These are phyloP conservation scores for Amylostereum areolatum DNA, from an alignment of 1,284 basidiomycete species.

Conservation along the genomic window DNA sequence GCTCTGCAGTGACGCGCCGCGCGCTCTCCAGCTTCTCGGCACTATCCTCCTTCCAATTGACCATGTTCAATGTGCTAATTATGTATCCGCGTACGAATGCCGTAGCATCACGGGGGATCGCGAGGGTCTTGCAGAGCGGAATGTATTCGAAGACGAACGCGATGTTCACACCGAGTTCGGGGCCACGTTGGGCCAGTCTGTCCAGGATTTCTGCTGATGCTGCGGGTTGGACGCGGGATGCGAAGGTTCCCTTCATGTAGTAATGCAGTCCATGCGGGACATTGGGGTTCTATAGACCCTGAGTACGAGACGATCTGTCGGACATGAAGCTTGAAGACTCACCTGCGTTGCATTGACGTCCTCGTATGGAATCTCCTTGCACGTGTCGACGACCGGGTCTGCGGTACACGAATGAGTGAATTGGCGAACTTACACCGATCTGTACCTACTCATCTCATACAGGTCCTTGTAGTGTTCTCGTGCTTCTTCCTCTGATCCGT, in stretches of 20 bases:
- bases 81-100: constrained; percentile 17
- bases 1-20: constrained; percentile 3
- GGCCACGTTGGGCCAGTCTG: constrained; percentile 2
- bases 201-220: constrained; percentile 1
- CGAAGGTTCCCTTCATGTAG: constrained; percentile 16
- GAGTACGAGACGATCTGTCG: not conserved
- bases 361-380: constrained; percentile 39
- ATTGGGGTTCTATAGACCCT: constrained; percentile 12
- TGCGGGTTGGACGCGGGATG: constrained; percentile 3
- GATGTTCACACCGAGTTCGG: constrained; percentile 1
- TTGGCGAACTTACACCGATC: not conserved
- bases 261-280: constrained; percentile 13
- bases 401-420: constrained; percentile 10
- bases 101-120: constrained; percentile 28
- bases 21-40: constrained; percentile 3
- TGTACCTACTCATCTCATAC: constrained; percentile 30
- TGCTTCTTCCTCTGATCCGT: constrained; percentile 40
- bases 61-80: constrained; percentile 1
- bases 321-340: constrained; percentile 9
- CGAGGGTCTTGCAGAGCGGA: constrained; percentile 28
- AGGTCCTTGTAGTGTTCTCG: constrained; percentile 34
- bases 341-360: constrained; percentile 28
- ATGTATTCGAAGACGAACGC: constrained; percentile 34
- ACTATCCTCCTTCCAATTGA: constrained; percentile 7
- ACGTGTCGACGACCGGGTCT: constrained; percentile 34